Evolutionary conservation across 805 yeast genomes (phyloP).

Genomic region (Metschnikowia sp.): DNA sequence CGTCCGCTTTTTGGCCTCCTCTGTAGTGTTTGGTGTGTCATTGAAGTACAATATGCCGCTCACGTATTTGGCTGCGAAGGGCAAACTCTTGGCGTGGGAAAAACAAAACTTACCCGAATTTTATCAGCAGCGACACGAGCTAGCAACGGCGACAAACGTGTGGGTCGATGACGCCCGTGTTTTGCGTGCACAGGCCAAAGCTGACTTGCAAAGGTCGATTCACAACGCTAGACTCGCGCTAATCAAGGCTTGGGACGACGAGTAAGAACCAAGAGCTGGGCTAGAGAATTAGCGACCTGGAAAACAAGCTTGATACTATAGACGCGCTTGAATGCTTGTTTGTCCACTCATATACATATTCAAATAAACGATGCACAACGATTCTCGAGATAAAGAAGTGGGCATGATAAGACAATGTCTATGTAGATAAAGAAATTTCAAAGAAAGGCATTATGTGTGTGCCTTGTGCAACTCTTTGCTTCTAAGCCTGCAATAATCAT

Average conservation of each 20-base stretch:
- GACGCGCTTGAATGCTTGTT: too few relatives aligned
- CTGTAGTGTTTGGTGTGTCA: conserved; percentile 43
- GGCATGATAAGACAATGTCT: too few relatives aligned
- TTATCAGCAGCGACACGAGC: conserved; percentile 24
- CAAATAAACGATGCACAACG: too few relatives aligned
- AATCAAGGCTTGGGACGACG: conserved; percentile 11
- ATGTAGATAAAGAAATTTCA: too few relatives aligned
- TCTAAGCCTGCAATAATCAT: too few relatives aligned
- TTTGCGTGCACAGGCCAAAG: conserved; percentile 10
- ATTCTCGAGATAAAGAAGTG: too few relatives aligned
- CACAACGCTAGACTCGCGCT: conserved; percentile 16
- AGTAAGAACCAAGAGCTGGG: neutral
- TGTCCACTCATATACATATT: too few relatives aligned
- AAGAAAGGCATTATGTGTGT: too few relatives aligned
- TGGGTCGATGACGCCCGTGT: conserved; percentile 12
- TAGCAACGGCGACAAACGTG: conserved; percentile 9
- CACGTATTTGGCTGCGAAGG: conserved; percentile 14
- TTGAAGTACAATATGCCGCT: conserved; percentile 50
- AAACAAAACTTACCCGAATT: conserved; percentile 29
- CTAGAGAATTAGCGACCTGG: too few relatives aligned
- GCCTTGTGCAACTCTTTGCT: too few relatives aligned
- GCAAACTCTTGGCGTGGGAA: conserved; percentile 25
- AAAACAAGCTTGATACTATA: too few relatives aligned
- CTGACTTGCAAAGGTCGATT: conserved; percentile 16
- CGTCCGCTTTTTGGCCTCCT: conserved; percentile 49